Base-by-base conservation (phyloP, 306 rosid genomes). In the Dalbergia cultrata region DNA sequence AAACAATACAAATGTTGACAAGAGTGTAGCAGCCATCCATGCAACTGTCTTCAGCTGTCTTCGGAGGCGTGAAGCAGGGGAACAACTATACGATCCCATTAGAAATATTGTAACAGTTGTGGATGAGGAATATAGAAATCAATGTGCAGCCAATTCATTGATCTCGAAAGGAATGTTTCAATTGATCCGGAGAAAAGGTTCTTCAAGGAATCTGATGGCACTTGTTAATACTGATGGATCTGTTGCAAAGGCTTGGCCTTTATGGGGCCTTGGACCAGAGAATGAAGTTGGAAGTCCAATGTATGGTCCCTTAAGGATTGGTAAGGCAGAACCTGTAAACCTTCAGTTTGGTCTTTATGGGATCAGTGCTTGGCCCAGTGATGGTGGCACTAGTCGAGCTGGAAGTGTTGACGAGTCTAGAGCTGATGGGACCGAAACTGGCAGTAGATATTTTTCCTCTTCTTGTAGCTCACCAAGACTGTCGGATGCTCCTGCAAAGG, bases 131-230 rank as follows among this genome's bases (percentile, higher is more conserved):
- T 95, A 93, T 70, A 87, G 99, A 81, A 91, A 90, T 79, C 99
- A 95, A 80, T 88, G 95, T 81, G 92, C 81, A 11, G 99, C 97
- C 19, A 93, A 93, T 86, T 90, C 98, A 47, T 79, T 95, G 90
- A 93, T 89, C 71, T 93, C 99, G 3, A 93, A 95, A 84, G 99
- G 99, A 67, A 95, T 95, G 99, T 88, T 95, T 88, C 97, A 93
- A 67, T 79, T 95, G 90, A 92, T 95, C 82, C 98, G 91, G 84
- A 95, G 99, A 79, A 75, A 90, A 87, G 99, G 94, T 69, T 95
- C 99, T 49, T 88, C 97, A 14, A 89, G 97, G 87, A 82, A 88
- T 78, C 82, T 95, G 71, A 90, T 95, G 97, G 97, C 99, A 50
- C 92, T 95, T 76, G 91, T 95, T 21, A 95, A 95, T 79, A 89